Base-by-base conservation (phyloP, 2,329 filamentous ascomycete genomes). In the Aspergillus eucalypticola region DNA sequence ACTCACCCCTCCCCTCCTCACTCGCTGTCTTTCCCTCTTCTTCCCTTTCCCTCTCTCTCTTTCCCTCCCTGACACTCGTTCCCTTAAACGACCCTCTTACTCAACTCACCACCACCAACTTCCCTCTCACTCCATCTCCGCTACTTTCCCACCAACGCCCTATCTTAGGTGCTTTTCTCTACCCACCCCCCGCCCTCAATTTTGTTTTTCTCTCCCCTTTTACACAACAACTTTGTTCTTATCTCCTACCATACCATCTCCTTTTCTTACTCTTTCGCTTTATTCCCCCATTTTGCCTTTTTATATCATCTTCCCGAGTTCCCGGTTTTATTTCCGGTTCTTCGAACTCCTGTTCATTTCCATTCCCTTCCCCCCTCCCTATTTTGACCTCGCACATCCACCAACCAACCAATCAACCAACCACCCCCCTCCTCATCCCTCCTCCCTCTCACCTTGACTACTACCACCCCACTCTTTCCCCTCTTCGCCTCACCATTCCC, bases 41-140 rank as follows among this genome's bases (percentile, higher is more conserved):
- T 42, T 46, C 41, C 39, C 46, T 58, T 25, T 38, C 46, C 21
- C 46, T 51, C 54, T 51, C 53, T 38, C 53, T 42, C 44, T 23
- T 27, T 46, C 23, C 23, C 29, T 48, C 54, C 51, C 49, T 54
- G 46, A 44, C 60, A 48, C 48, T 57, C 54, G 44, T 50, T 50
- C 46, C 46, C 46, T 50, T 32, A 27, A 13, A 50, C 46, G 42
- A 52, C 56, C 27, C 11, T 35, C 32, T 50, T 29, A 60, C 27
- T 38, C 53, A 56, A 56, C 35, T 50, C 46, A 25, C 39, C 8
- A 35, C 44, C 41, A 29, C 52, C 27, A 29, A 54, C 38, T 23
- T 10, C 21, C 21, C 50, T n/a, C 44, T 21, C 54, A 27, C 44
- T 50, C 38, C 29, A 25, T 54, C 27, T 46, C 25, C 23, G 32